phyloP scores from a whole-genome alignment of 306 rosid species.

The Fagus sylvatica region DNA sequence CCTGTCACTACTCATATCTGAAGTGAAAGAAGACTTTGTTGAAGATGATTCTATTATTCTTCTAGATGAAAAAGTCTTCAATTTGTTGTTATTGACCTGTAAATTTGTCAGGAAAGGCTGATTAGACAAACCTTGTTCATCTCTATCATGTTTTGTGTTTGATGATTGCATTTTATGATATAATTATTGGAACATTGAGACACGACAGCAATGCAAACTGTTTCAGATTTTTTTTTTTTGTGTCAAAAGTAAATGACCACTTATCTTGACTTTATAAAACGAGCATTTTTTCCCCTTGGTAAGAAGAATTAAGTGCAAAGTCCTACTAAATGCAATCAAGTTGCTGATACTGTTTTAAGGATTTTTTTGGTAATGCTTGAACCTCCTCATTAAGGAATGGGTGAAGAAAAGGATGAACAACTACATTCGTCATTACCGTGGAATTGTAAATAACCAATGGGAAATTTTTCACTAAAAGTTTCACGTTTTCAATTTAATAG shows the following conservation, averaged over 20 bases:
- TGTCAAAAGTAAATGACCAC: background rate
- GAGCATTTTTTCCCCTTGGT: no score
- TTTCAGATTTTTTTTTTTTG: background rate
- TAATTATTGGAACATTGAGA: no score
- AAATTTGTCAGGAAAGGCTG: conserved; percentile 1
- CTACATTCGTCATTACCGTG: background rate
- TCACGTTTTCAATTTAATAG: background rate
- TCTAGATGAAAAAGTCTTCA: background rate
- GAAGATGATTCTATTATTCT: background rate
- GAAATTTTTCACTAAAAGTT: background rate
- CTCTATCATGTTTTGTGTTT: background rate
- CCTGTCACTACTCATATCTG: conserved; percentile 14
- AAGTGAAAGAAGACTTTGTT: background rate
- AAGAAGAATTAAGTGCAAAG: background rate
- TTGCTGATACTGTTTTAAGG: background rate
- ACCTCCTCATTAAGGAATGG: background rate
- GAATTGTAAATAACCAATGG: background rate
- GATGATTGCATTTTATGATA: no score
- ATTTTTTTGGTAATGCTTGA: background rate
- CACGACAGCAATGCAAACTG: background rate
- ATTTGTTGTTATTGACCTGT: background rate
- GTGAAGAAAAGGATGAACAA: background rate
- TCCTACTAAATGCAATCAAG: background rate
- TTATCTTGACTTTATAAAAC: background rate
- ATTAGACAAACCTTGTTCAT: background rate